Percentiles rank a stretch among this genome's conserved stretches.
Evolutionary conservation across 805 yeast genomes (phyloP).

Genomic region (Ogataea haglerorum): DNA sequence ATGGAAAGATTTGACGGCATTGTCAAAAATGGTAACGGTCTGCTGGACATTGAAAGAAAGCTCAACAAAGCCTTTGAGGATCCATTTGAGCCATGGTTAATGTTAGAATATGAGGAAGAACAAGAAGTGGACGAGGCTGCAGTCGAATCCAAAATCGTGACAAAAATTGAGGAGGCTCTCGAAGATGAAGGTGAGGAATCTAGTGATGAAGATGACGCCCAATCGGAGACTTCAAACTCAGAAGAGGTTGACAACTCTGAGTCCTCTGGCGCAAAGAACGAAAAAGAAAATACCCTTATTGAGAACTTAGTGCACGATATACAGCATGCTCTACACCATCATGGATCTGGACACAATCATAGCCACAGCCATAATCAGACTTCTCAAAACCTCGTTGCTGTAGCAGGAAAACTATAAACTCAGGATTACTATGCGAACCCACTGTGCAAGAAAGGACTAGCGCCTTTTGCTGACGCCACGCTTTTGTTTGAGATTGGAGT

Average conservation of each 20-base stretch:
- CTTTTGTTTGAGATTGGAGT: constrained; percentile 1
- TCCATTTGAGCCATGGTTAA: constrained; percentile 1
- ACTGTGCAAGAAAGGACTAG: constrained; percentile 1
- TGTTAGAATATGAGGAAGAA: constrained; percentile 1
- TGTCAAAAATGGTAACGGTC: constrained; percentile 1
- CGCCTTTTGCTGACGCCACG: constrained; percentile 2
- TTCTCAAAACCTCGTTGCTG: constrained; percentile 1
- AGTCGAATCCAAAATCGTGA: not conserved
- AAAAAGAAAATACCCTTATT: not conserved
- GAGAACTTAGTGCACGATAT: not conserved
- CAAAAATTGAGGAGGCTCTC: constrained; percentile 1
- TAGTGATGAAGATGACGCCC: constrained; percentile 1
- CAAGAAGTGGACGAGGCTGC: constrained; percentile 1
- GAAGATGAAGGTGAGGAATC: constrained; percentile 1
- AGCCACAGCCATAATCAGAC: constrained; percentile 1
- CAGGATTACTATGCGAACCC: not conserved
- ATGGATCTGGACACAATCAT: constrained; percentile 1
- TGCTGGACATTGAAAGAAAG: constrained; percentile 1
- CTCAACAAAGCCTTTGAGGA: constrained; percentile 1
- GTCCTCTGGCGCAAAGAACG: constrained; percentile 1
- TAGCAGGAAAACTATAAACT: constrained; percentile 1
- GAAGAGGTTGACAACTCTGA: constrained; percentile 1
- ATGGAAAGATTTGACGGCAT: constrained; percentile 1
- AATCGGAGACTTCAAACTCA: not conserved
- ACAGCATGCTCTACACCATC: constrained; percentile 1